Conservation (phyloP, 495 filamentous ascomycete genomes). For the Lepidopterella palustris region DNA sequence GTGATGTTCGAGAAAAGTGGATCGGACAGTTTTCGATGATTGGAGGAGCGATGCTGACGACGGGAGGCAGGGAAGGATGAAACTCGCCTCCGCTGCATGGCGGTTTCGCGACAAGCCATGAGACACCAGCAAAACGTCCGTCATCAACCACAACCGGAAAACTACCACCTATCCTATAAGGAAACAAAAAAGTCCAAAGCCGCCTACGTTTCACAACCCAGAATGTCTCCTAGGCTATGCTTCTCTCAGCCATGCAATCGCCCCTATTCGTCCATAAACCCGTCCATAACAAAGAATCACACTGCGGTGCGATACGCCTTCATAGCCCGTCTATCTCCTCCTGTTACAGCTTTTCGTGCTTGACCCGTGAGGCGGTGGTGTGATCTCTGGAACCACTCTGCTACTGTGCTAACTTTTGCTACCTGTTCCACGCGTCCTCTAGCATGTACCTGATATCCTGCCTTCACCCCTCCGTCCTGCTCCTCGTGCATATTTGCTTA, state of each 20-base stretch:
- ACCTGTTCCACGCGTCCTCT: conserved; percentile 22
- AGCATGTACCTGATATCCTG: conserved; percentile 24
- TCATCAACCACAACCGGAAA: background rate
- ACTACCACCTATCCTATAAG: background rate
- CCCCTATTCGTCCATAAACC: conserved; percentile 10
- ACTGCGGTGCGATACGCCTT: conserved; percentile 18
- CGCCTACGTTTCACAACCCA: conserved; percentile 17
- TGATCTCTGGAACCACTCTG: background rate
- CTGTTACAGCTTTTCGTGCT: conserved; percentile 24
- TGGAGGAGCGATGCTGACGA: background rate
- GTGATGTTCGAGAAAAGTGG: conserved; percentile 7
- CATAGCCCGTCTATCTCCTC: conserved; percentile 16
- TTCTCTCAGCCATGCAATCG: conserved; percentile 1
- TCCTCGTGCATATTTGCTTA: conserved; percentile 21
- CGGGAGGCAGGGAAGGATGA: background rate
- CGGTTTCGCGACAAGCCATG: conserved; percentile 3
- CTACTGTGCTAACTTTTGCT: background rate
- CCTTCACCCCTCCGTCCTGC: conserved; percentile 8
- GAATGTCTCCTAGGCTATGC: conserved; percentile 3
- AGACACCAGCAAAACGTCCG: conserved; percentile 20
- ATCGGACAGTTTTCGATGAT: background rate
- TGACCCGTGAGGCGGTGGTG: background rate
- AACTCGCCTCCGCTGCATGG: background rate
- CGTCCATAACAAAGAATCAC: conserved; percentile 3
- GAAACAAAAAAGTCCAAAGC: conserved; percentile 8